phyloP scores from a whole-genome alignment of 306 rosid genomes.

The Vigna angularis region DNA sequence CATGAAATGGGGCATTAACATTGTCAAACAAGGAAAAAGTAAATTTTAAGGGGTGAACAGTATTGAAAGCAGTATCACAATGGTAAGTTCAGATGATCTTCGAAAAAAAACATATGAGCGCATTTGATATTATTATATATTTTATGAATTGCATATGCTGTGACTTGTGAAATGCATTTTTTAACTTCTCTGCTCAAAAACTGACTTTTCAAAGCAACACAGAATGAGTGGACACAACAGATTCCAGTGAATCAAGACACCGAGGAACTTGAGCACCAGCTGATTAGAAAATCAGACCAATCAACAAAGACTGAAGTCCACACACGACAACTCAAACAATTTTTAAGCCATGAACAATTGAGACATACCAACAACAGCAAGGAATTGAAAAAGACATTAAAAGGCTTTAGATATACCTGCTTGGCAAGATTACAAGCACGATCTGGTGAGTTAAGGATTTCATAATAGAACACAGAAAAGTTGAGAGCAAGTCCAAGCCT shows the following conservation, averaged over 20 bases:
- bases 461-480: conserved; percentile 96
- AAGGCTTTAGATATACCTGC: conserved; percentile 57
- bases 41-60: neutral
- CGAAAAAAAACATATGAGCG: neutral
- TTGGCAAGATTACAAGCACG: conserved; percentile 98
- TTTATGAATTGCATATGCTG: no score
- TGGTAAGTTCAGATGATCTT: neutral
- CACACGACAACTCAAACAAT: neutral
- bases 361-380: neutral
- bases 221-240: no score
- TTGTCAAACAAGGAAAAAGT: neutral
- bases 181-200: no score
- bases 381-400: neutral
- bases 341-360: neutral
- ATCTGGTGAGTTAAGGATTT: conserved; percentile 95
- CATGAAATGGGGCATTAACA: neutral
- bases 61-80: conserved; percentile 9
- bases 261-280: no score
- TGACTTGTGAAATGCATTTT: no score
- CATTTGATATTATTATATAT: neutral
- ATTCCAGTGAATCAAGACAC: no score
- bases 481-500: conserved; percentile 98
- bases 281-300: neutral
- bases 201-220: no score
- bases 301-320: neutral